These are phyloP conservation scores for Chlorella sp. DNA, from an alignment of 139 green algal species.

Conservation along the genomic window DNA sequence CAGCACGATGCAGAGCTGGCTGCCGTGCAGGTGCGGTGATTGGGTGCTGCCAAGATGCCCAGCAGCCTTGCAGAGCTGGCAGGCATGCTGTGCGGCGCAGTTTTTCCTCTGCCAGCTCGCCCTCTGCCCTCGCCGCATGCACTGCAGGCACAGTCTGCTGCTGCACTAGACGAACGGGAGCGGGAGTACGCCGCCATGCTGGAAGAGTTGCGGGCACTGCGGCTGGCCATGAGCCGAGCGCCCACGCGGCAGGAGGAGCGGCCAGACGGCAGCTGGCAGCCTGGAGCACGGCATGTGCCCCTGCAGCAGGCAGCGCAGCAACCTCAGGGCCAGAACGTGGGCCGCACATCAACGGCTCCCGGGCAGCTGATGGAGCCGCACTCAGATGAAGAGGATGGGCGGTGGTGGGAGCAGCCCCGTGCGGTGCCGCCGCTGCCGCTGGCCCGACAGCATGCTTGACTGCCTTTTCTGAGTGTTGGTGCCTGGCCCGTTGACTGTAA, in stretches of 20 bases:
- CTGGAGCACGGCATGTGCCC: background rate
- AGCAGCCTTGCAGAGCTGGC: no score
- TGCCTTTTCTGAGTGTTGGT: no score
- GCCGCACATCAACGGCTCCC: background rate
- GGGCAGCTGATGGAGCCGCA: background rate
- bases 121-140: no score
- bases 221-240: background rate
- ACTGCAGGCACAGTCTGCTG: background rate
- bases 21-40: no score
- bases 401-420: background rate
- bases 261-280: background rate
- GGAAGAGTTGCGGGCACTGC: background rate
- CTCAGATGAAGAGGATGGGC: background rate
- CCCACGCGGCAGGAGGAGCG: constrained; percentile 3
- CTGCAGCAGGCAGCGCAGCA: background rate
- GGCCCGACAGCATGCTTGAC: no score
- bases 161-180: background rate
- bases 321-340: background rate
- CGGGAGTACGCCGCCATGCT: background rate
- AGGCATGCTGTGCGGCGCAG: no score
- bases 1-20: background rate
- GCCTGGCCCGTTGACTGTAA: no score
- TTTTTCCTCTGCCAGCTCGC: no score
- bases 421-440: background rate
- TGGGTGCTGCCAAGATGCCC: no score